Evolutionary conservation across 2,329 filamentous ascomycete species (phyloP), one percentile per base, ranked within the genome.

Genomic region (Canariomyces notabilis): DNA sequence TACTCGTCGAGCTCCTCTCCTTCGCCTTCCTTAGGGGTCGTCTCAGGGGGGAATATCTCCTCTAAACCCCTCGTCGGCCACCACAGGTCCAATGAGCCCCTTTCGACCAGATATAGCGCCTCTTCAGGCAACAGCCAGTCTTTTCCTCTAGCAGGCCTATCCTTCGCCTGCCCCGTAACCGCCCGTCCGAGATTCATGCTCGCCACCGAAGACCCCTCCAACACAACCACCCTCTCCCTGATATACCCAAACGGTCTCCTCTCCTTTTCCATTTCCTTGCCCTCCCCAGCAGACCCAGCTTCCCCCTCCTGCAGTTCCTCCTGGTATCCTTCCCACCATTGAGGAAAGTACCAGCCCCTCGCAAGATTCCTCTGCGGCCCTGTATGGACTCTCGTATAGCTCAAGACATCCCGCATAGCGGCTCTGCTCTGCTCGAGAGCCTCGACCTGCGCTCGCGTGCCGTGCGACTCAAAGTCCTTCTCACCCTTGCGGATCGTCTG

Each of bases 401-500:
- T 77, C 45, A 97, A 75, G 2, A 91, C 90, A 57, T 89, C 83
- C 66, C 95, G 87, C 85, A 98, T 93, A 16, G 90, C 91, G 56
- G 78, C 75, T 44, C 91, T 82, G 52, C 89, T 95, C 37, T 86
- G 79, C 60, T 89, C 85, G 42, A 98, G 81, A 7, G 84, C 79
- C 46, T 78, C 76, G 54, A 84, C 81, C 67, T 98, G 93, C 23
- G 87, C 80, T 23, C 80, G 78, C 2, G 93, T 97, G 38, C 87
- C 87, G 67, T 97, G 89, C 21, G 87, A 83, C 68, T 97, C 93
- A 64, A 96, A 98, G 69, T 98, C 93, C 67, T 98, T 98, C 64
- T 95, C 89, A 50, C 93, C 93, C 53, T 89, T 88, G 55, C 91
- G 89, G 29, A 95, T 89, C 9, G 90, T 77, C 57, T 81, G 80